A percentile compares a stretch with the other conserved stretches of the same genome.
Evolutionary conservation across 164 flowering plant genomes (phyloP).

Genomic region (Vitis vinifera): ASM3070453v1 NC_081816.1:8163501-8164000

Average conservation of each 20-base stretch:
- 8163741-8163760: constrained; percentile 18
- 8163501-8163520: constrained; percentile 4
- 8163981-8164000: constrained; percentile 34
- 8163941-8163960: constrained; percentile 36
- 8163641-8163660: constrained; percentile 27
- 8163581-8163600: constrained; percentile 24
- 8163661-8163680: constrained; percentile 43
- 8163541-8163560: constrained; percentile 8
- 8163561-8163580: neutral
- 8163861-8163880: constrained; percentile 9
- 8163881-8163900: constrained; percentile 7
- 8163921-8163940: constrained; percentile 11
- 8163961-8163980: constrained; percentile 13
- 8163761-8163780: neutral
- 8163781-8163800: constrained; percentile 7
- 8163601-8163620: constrained; percentile 14
- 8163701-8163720: too few species aligned
- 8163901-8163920: constrained; percentile 36
- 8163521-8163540: constrained; percentile 16
- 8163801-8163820: constrained; percentile 19
- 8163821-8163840: constrained; percentile 20
- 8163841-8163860: constrained; percentile 19
- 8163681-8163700: constrained; percentile 27
- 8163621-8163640: constrained; percentile 29
- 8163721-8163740: constrained; percentile 8